These are phyloP conservation scores for Talaromyces islandicus DNA, from an alignment of 2,329 filamentous ascomycete species.

Conservation along the genomic window DNA sequence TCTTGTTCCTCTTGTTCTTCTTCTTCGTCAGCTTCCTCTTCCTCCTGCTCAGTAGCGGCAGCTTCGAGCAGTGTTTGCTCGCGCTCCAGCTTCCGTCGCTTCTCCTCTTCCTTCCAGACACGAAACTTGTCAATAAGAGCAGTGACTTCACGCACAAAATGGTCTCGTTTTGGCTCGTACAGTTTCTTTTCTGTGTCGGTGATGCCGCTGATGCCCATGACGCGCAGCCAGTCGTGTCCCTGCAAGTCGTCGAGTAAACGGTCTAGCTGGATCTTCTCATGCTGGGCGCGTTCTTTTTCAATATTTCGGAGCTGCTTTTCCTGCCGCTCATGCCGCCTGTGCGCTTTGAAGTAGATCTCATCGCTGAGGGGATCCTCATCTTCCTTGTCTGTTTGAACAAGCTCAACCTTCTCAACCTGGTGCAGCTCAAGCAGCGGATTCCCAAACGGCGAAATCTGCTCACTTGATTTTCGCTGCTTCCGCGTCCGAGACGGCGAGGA, in stretches of 20 bases:
- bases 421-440: conserved; percentile 34
- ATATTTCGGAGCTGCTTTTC: conserved; percentile 65
- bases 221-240: conserved; percentile 85
- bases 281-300: conserved; percentile 60
- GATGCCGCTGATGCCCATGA: conserved; percentile 81
- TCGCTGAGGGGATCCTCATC: conserved; percentile 52
- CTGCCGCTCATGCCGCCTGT: conserved; percentile 57
- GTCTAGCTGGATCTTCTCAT: conserved; percentile 62
- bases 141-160: conserved; percentile 79
- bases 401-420: conserved; percentile 38
- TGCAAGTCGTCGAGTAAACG: conserved; percentile 72
- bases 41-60: conserved; percentile 28
- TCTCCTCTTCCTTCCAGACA: conserved; percentile 84
- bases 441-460: conserved; percentile 22
- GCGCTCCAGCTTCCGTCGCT: conserved; percentile 69
- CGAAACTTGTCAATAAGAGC: conserved; percentile 81
- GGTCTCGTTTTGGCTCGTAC: conserved; percentile 76
- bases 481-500: conserved; percentile 8
- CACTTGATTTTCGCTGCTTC: not conserved
- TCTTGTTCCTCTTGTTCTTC: conserved; percentile 11
- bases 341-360: conserved; percentile 51
- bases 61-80: conserved; percentile 50
- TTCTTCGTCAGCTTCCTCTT: conserved; percentile 33
- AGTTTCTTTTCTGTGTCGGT: conserved; percentile 81
- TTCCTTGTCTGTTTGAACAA: conserved; percentile 25